Evolutionary conservation across 257 asterid species (phyloP).

Genomic region (Asclepias syriaca): DNA sequence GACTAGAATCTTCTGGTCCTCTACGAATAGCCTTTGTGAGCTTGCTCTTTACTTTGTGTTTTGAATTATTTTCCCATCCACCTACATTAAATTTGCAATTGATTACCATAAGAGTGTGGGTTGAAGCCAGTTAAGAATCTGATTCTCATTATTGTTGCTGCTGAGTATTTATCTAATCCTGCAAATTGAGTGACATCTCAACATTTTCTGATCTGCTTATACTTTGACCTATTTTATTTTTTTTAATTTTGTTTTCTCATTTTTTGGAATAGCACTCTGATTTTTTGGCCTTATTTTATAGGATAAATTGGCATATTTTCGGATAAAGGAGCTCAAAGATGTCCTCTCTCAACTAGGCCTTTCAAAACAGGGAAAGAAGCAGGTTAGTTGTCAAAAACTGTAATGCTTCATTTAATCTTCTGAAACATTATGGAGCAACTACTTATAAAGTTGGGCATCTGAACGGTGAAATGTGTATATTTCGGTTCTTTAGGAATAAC

Average conservation of each 20-base stretch:
- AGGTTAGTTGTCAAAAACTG: conserved; percentile 41
- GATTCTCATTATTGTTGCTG: neutral
- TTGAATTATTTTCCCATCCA: neutral
- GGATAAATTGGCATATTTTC: conserved; percentile 88
- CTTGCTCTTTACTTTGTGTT: neutral
- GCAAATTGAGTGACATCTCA: neutral
- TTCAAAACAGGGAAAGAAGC: conserved; percentile 98
- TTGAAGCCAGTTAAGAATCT: neutral
- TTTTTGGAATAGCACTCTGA: neutral
- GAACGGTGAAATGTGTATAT: too few species aligned
- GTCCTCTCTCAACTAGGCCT: conserved; percentile 82
- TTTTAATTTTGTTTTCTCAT: neutral
- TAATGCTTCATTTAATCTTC: neutral
- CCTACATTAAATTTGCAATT: neutral
- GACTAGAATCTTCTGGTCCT: neutral
- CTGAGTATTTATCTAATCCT: neutral
- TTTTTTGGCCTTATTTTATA: conserved; percentile 28
- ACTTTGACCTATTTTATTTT: neutral
- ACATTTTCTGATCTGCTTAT: neutral
- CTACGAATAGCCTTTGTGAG: neutral
- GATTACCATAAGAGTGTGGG: neutral
- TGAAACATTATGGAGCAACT: neutral
- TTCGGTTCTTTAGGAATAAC: neutral
- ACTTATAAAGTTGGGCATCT: neutral
- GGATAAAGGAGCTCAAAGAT: conserved; percentile 97